Conservation (phyloP, 495 filamentous ascomycete species). For the Penicillium silybi region DNA sequence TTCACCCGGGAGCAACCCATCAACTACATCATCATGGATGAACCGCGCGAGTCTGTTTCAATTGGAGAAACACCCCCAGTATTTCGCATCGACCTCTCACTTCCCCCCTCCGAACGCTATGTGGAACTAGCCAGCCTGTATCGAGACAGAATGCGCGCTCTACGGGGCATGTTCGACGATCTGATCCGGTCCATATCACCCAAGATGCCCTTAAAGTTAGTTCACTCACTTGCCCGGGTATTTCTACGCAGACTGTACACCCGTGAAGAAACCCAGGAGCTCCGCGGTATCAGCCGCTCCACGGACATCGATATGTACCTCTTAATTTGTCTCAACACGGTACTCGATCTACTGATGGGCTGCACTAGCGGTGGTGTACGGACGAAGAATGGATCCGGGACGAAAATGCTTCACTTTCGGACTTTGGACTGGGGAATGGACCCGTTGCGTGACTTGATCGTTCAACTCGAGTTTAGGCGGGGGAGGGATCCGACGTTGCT, state of each 20-base stretch:
- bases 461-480: conserved; percentile 55
- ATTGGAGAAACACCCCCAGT: conserved; percentile 23
- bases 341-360: conserved; percentile 62
- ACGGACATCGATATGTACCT: conserved; percentile 56
- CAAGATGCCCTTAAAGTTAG: conserved; percentile 17
- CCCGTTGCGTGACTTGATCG: conserved; percentile 49
- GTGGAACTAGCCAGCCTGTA: conserved; percentile 43
- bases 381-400: conserved; percentile 15
- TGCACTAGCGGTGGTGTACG: conserved; percentile 58
- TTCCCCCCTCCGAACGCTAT: conserved; percentile 54
- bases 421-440: conserved; percentile 70
- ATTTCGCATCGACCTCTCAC: conserved; percentile 57
- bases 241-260: conserved; percentile 48
- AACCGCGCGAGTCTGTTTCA: not conserved
- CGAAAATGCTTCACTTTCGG: conserved; percentile 58
- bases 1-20: not conserved
- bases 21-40: not conserved
- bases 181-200: conserved; percentile 26
- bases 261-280: conserved; percentile 57
- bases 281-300: conserved; percentile 51
- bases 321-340: conserved; percentile 56
- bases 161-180: conserved; percentile 49
- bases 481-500: conserved; percentile 36
- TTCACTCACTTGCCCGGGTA: conserved; percentile 38
- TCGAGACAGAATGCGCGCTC: conserved; percentile 31